Evolutionary conservation across 805 yeast genomes (phyloP), one percentile per base, ranked within the genome.

Genomic region (Pichia cephalocereana): DNA sequence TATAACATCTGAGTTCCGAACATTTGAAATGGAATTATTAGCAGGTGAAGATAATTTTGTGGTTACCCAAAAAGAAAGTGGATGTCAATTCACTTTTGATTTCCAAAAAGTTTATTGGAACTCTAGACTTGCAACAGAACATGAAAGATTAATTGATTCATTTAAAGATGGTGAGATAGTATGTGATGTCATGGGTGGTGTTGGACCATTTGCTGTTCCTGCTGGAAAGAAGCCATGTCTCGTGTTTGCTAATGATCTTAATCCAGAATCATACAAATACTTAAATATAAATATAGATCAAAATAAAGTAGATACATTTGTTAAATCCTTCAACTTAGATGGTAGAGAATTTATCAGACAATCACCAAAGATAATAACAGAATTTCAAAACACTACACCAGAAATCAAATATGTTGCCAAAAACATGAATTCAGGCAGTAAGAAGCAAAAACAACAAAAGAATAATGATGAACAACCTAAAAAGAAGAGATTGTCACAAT

Each of bases 41-140:
- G 99, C 98, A 0, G 98, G 99, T 8, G 80, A 77, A 48, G 73
- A 77, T 37, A 78, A 85, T 54, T 78, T 86, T 53, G 61, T 78
- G 37, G 99, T 91, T 15, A 86, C 86, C 54, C 97, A 91, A 65
- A 78, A 74, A 53, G 99, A 93, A 63, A 79, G 90, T 50, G 86
- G 86, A 36, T 91, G 99, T 69, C 65, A 70, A 11, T 93, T 93
- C 68, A 76, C 70, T 43, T 91, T 93, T 65, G 96, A 93, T 60
- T 93, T 95, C 63, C 78, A 86, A 50, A 86, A 87, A 61, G 99
- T 95, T 6, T 93, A 95, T 66, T 93, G 99, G 99, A 93, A 93
- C 63, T 87, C 97, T 15, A 76, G 99, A 56, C 71, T 93, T 45
- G 91, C 89, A 55, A 86, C 96, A 0, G 99, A 93, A 59, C 99